Evolutionary conservation across 148 eudicot genomes (phyloP).

Genomic region (Nyssa sinensis): DNA sequence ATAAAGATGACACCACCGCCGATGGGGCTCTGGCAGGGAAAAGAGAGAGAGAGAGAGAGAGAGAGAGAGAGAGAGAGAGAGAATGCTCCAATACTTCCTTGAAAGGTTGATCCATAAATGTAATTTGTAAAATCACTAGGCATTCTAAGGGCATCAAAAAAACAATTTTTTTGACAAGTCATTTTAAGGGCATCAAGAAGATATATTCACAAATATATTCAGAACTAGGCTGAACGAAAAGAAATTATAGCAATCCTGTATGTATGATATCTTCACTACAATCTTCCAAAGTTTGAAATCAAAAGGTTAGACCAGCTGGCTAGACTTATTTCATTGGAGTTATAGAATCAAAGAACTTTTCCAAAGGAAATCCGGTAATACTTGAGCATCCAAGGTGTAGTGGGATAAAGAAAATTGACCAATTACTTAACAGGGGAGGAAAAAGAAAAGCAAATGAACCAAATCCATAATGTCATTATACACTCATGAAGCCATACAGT

Average conservation of each 20-base stretch:
- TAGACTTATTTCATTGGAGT: background rate
- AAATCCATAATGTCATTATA: background rate
- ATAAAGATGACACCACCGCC: background rate
- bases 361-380: background rate
- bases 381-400: background rate
- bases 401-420: background rate
- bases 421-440: no score
- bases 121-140: background rate
- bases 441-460: no score
- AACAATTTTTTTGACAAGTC: no score
- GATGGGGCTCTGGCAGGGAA: no score
- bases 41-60: background rate
- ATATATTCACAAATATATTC: background rate
- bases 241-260: background rate
- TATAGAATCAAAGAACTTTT: background rate
- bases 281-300: background rate
- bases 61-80: background rate
- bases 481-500: background rate
- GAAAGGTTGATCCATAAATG: background rate
- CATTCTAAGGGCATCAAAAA: background rate
- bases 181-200: background rate
- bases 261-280: slow-evolving; percentile 3
- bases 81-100: background rate
- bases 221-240: background rate
- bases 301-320: background rate